Evolutionary conservation across 139 green algal species (phyloP).

Genomic region (Chlamydomonas sp.): DNA sequence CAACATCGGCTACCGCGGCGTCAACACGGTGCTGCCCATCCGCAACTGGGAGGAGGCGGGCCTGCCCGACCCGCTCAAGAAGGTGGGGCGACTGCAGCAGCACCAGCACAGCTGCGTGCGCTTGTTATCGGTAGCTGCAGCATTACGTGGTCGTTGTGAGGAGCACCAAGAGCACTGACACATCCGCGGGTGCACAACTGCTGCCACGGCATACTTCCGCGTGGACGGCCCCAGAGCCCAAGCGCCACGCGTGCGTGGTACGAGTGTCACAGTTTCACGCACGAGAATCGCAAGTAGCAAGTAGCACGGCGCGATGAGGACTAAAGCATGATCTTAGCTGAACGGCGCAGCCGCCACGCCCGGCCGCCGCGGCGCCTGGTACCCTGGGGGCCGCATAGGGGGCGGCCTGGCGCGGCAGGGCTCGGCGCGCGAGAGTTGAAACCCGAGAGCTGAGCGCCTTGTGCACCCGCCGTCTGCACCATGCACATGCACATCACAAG

Average conservation of each 20-base stretch:
- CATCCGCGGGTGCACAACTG: too few relatives aligned
- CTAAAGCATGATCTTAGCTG: constrained; percentile 70
- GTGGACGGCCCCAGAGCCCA: too few relatives aligned
- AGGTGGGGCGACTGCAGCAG: constrained; percentile 39
- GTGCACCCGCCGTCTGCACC: too few relatives aligned
- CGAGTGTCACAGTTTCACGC: not conserved
- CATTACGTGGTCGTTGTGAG: not conserved
- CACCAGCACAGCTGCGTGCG: not conserved
- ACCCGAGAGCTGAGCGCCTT: constrained; percentile 34
- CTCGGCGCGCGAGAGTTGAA: not conserved
- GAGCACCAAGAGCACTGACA: not conserved
- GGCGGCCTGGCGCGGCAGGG: too few relatives aligned
- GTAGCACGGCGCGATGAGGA: constrained; percentile 44
- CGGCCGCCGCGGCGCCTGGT: not conserved
- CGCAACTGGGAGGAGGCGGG: constrained; percentile 86
- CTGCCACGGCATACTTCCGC: not conserved
- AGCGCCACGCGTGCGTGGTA: not conserved
- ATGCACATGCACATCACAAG: not conserved
- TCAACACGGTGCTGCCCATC: constrained; percentile 71
- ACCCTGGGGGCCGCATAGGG: not conserved
- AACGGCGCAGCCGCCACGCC: constrained; percentile 37
- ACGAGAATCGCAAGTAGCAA: not conserved
- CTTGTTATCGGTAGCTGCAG: constrained; percentile 4
- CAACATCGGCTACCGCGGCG: constrained; percentile 94
- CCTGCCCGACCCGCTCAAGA: constrained; percentile 70